These are phyloP conservation scores for Tetrapyrgos nigripes DNA, from an alignment of 1,284 basidiomycete species.

Conservation along the genomic window DNA sequence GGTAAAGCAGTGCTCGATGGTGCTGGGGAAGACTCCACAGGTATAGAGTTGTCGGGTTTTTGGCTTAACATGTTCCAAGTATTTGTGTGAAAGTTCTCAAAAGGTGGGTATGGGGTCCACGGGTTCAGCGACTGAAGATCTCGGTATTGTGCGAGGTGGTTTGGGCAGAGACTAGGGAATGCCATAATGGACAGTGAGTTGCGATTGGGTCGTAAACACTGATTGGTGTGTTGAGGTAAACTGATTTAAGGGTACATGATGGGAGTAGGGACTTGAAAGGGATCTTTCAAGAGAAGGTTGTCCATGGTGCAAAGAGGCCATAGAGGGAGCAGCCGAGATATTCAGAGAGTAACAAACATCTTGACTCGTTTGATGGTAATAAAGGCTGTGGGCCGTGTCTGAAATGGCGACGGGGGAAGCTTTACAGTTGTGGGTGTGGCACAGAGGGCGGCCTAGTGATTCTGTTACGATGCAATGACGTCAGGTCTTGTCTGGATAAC, in stretches of 20 bases:
- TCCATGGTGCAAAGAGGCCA: constrained; percentile 42
- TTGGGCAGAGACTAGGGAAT: too few species aligned
- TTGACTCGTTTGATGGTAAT: too few species aligned
- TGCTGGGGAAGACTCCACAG: constrained; percentile 22
- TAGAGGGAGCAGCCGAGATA: constrained; percentile 42
- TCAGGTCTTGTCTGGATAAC: too few species aligned
- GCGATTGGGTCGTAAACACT: neutral
- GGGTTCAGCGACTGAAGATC: constrained; percentile 45
- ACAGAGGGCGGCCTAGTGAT: too few species aligned
- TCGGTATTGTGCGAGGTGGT: constrained; percentile 62
- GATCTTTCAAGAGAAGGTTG: constrained; percentile 43
- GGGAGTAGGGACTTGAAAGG: constrained; percentile 46
- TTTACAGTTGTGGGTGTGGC: too few species aligned
- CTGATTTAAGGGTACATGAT: too few species aligned
- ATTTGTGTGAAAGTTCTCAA: too few species aligned
- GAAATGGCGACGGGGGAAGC: too few species aligned
- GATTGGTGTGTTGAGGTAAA: neutral
- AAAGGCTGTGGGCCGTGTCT: too few species aligned
- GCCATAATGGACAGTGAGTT: constrained; percentile 68
- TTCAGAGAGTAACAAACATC: constrained; percentile 51
- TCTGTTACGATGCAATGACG: too few species aligned
- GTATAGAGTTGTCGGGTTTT: constrained; percentile 38
- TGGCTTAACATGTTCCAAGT: too few species aligned
- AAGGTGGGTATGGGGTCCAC: constrained; percentile 38
- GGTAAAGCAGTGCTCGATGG: constrained; percentile 11